These are phyloP conservation scores for Chara braunii DNA, from an alignment of 139 green algal species.

Conservation along the genomic window DNA sequence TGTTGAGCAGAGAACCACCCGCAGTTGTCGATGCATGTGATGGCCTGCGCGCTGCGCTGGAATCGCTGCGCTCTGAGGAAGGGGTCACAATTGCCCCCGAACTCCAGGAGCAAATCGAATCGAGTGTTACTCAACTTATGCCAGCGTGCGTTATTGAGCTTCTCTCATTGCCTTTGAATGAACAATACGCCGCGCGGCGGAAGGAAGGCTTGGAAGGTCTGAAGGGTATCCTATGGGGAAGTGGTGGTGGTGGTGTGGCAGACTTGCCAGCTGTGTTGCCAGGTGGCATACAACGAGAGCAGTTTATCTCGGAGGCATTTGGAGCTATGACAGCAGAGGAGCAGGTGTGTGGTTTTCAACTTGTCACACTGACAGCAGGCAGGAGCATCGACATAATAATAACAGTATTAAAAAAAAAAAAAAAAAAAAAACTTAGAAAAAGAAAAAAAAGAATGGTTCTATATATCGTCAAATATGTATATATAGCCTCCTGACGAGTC, in stretches of 20 bases:
- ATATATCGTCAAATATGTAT: too few relatives aligned
- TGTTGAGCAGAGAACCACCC: conserved; percentile 21
- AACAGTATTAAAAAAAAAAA: too few relatives aligned
- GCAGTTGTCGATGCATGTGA: conserved; percentile 25
- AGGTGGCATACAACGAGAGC: conserved; percentile 4
- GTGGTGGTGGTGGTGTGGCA: not conserved
- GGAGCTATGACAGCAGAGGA: conserved; percentile 12
- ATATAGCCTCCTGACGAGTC: too few relatives aligned
- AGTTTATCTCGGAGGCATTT: conserved; percentile 37
- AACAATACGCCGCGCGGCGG: not conserved
- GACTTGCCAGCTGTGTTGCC: not conserved
- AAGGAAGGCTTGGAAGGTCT: conserved; percentile 20
- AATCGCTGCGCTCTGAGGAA: conserved; percentile 20
- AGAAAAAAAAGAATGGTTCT: too few relatives aligned
- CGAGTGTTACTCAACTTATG: conserved; percentile 13
- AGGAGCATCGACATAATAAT: too few relatives aligned
- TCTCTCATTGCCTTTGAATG: conserved; percentile 26
- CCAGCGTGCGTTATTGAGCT: conserved; percentile 35
- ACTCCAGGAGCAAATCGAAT: conserved; percentile 34
- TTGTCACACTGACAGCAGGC: not conserved
- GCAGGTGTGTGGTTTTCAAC: not conserved
- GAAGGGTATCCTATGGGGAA: conserved; percentile 6
- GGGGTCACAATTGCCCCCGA: conserved; percentile 13
- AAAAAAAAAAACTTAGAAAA: too few relatives aligned
- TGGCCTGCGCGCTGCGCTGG: conserved; percentile 21